A percentile compares a stretch with the other conserved stretches of the same genome.
These are phyloP conservation scores for Zizania latifolia DNA, from an alignment of 176 grass and related monocot genomes.

Conservation along the genomic window DNA sequence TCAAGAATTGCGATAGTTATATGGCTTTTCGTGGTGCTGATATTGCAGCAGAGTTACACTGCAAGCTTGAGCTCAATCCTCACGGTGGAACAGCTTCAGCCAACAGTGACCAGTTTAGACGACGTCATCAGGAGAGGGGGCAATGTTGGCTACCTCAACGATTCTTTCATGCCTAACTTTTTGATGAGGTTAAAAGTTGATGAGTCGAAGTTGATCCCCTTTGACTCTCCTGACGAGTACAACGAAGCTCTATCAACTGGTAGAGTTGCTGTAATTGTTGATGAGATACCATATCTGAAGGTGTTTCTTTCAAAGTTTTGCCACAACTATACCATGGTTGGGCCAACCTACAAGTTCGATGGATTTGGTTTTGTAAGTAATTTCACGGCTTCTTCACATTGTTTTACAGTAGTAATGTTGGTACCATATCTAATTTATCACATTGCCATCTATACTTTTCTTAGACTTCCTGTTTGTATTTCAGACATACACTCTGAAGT, in stretches of 20 bases:
- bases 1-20: slow-evolving; percentile 50
- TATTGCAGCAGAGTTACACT: slow-evolving; percentile 83
- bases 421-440: neutral
- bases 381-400: neutral
- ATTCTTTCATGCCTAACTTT: slow-evolving; percentile 61
- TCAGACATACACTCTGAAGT: neutral
- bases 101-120: slow-evolving; percentile 62
- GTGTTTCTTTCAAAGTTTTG: slow-evolving; percentile 53
- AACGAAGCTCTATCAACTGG: slow-evolving; percentile 57
- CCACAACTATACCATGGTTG: slow-evolving; percentile 64
- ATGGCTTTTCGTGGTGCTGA: slow-evolving; percentile 79
- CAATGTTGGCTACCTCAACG: slow-evolving; percentile 61
- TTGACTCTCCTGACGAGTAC: slow-evolving; percentile 52
- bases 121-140: slow-evolving; percentile 47
- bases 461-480: neutral
- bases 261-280: slow-evolving; percentile 65
- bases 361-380: slow-evolving; percentile 90
- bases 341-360: slow-evolving; percentile 61
- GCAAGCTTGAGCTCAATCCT: slow-evolving; percentile 83
- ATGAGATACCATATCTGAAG: slow-evolving; percentile 90
- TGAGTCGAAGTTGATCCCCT: slow-evolving; percentile 42
- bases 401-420: neutral
- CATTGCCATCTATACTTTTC: neutral
- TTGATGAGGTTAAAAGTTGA: slow-evolving; percentile 57
- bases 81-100: slow-evolving; percentile 74